Evolutionary conservation across 495 filamentous ascomycete genomes (phyloP).

Genomic region (Daldinia concentrica): DNA sequence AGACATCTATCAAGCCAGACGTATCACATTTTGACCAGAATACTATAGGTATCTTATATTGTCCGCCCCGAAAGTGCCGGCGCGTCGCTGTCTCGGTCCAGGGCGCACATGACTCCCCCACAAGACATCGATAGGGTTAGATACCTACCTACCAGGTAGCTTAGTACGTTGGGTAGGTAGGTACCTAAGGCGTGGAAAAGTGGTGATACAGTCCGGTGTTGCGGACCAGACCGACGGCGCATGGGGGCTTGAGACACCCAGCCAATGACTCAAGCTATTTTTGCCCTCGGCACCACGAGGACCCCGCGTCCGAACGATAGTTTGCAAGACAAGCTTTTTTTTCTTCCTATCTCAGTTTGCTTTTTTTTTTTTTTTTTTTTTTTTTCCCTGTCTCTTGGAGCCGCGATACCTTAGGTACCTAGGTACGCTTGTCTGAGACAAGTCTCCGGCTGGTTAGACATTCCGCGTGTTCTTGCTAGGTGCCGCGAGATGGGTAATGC

Average conservation of each 20-base stretch:
- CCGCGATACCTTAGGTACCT: neutral
- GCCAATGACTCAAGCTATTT: neutral
- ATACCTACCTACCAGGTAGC: too few species aligned
- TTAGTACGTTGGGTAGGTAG: too few species aligned
- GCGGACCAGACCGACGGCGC: neutral
- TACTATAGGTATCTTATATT: neutral
- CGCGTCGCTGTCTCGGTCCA: neutral
- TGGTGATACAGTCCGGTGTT: neutral
- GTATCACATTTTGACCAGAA: neutral
- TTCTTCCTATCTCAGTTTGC: neutral
- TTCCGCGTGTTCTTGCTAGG: neutral
- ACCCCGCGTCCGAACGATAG: neutral
- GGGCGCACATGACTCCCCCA: neutral
- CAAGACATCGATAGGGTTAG: neutral
- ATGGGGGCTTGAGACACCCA: neutral
- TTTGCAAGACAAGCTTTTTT: neutral
- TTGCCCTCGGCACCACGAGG: conserved; percentile 7
- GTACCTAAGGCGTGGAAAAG: too few species aligned
- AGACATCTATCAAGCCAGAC: neutral
- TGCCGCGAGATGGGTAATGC: neutral
- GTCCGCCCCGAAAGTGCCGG: neutral
- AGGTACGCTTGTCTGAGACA: neutral
- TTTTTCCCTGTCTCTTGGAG: neutral
- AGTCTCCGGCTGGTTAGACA: neutral
- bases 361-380: neutral